Base-by-base conservation (phyloP, 352 stramenopile genomes). In the Elongisporangium undulatum region DNA sequence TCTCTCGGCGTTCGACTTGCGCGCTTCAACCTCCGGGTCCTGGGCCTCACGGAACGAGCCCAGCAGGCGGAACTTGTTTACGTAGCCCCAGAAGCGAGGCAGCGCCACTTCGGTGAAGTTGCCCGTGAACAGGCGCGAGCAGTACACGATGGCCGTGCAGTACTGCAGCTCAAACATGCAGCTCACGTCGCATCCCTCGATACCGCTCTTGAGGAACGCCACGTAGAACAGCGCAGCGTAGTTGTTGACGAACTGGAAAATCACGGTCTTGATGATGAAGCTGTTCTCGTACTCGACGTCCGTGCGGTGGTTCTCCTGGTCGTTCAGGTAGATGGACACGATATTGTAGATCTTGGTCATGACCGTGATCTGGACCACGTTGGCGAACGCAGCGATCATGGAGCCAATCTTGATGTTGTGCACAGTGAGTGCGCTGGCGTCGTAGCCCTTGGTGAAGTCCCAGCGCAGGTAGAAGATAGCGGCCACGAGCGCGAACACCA, bases 191-290 rank as follows among this genome's bases (percentile, higher is more conserved):
- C 85, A 89, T 1, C 73, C 79, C 68, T 91, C 78, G 21, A 95
- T 75, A 21, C 69, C 83, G 51, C 87, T 68, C 63, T 98, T 96
- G 54, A 97, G 77, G 64, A 98, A 96, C 29, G 92, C 92, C 17
- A 98, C 79, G 71, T 98, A 98, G 68, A 98, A 97, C 49, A 98
- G 68, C 55, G 82, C 84, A n/a, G 96, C 77, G 74, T 97, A 98
- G 63, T 96, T 96, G 79, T 98, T 97, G 66, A 98, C 96, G 48
- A 97, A 96, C 77, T 98, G 92, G 70, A 98, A 98, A 51, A 98
- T 85, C 58, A 98, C 89, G 60, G 90, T 93, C 77, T 98, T 98
- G 58, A 97, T 64, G 59, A 98, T 97, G 48, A 98, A 63, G 67
- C 85, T 96, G 72, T 97, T 97, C 59, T 97, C 75, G 66, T 97